A percentile compares a stretch with the other conserved stretches of the same genome.
phyloP scores from a whole-genome alignment of 257 asterid genomes.

The Euphrasia confusa region DNA sequence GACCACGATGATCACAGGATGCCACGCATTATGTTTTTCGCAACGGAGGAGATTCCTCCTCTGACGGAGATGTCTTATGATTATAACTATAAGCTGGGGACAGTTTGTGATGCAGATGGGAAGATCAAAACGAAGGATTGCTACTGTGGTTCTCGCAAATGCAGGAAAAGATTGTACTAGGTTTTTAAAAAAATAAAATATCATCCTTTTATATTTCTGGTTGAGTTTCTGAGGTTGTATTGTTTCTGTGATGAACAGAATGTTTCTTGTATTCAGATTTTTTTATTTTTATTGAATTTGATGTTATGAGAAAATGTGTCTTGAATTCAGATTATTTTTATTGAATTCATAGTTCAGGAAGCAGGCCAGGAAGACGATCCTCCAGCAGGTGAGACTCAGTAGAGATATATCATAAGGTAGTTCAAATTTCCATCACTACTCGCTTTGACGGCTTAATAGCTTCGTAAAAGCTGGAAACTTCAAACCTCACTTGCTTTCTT shows the following conservation, averaged over 20 bases:
- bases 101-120: conserved; percentile 55
- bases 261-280: no score
- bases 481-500: conserved; percentile 47
- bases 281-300: no score
- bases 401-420: conserved; percentile 14
- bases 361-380: conserved; percentile 60
- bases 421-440: conserved; percentile 31
- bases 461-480: conserved; percentile 79
- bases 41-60: conserved; percentile 43
- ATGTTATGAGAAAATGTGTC: no score
- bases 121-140: conserved; percentile 59
- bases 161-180: conserved; percentile 37
- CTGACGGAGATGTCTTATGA: conserved; percentile 54
- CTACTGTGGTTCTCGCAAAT: conserved; percentile 33
- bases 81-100: conserved; percentile 47
- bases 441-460: conserved; percentile 95
- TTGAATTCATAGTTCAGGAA: conserved; percentile 63
- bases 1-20: conserved; percentile 61
- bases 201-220: no score
- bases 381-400: conserved; percentile 39
- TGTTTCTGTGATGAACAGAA: not conserved
- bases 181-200: no score
- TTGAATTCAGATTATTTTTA: no score
- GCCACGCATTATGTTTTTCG: conserved; percentile 86
- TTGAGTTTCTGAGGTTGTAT: not conserved